Base-by-base conservation (phyloP, 2,329 filamentous ascomycete genomes). In the Aspergillus costaricaensis region DNA sequence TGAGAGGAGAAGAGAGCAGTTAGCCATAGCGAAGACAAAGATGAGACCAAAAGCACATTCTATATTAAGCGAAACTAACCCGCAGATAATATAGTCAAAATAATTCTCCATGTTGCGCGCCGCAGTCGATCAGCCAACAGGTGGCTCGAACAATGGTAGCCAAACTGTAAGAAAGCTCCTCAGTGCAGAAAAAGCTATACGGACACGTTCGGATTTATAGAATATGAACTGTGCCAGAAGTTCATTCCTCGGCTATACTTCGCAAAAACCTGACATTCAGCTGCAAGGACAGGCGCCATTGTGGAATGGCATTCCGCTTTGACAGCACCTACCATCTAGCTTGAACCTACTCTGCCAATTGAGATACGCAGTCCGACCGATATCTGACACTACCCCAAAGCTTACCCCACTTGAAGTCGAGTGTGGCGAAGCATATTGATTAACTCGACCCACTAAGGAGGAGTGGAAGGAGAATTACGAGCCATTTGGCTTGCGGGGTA, bases 81-180 rank as follows among this genome's bases (percentile, higher is more conserved):
- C 71, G 58, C 72, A 74, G 36, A 74, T 61, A 56, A 74, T 71
- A 59, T 73, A 74, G 50, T 74, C 71, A 48, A 67, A 74, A 1
- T 57, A 17, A 15, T 55, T 41, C n/a, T 17, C 25, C 25, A 47
- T 47, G 9, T 21, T 47, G 27, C 14, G n/a, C n/a, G 15, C n/a
- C n/a, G 14, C 30, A n/a, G 6, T 19, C n/a, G 6, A 27, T 21
- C 8, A 21, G 14, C n/a, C 9, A 10, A 14, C 5, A 8, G 27
- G 44, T 47, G 4, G 10, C 9, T 19, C 17, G 3, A 44, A 8
- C 0, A 38, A 17, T 12, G 2, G 9, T 6, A 36, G 49, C 6
- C n/a, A 21, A 14, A 17, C 7, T 12, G 6, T 8, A 2, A 21
- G 23, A n/a, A 43, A 32, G 9, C 23, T 1, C 44, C 14, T 27